phyloP scores from a whole-genome alignment of 345 rosid species.

The Hypericum perforatum region DNA sequence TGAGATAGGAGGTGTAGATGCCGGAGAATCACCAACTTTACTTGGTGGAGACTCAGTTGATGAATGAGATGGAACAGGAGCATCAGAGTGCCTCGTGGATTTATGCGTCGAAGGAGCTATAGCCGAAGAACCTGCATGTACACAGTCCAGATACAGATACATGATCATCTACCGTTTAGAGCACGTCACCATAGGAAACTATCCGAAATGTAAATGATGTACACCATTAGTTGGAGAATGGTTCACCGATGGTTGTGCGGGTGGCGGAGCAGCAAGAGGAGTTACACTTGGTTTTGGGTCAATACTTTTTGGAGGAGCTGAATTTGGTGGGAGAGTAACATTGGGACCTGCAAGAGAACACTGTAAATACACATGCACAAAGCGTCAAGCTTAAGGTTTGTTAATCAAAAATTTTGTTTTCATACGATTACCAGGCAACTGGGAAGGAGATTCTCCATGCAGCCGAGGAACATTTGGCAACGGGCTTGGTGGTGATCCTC shows the following conservation, averaged over 20 bases:
- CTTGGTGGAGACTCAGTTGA: constrained; percentile 20
- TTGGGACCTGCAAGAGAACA: constrained; percentile 31
- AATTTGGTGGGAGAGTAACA: constrained; percentile 26
- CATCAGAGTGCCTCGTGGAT: constrained; percentile 10
- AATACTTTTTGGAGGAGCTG: constrained; percentile 31
- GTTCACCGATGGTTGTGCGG: constrained; percentile 26
- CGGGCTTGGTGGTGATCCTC: constrained; percentile 9
- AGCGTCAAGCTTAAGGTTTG: neutral
- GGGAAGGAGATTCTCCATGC: constrained; percentile 37
- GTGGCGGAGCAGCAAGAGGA: constrained; percentile 53
- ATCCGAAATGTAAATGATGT: neutral
- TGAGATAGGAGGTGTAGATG: constrained; percentile 38
- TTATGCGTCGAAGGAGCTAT: constrained; percentile 28
- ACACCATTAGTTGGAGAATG: constrained; percentile 38
- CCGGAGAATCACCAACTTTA: constrained; percentile 17
- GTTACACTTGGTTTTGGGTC: constrained; percentile 25
- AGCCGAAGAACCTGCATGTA: constrained; percentile 22
- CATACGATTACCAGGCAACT: constrained; percentile 35
- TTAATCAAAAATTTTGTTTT: constrained; percentile 8
- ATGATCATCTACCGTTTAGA: no score
- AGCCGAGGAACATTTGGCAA: constrained; percentile 17
- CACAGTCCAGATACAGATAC: no score
- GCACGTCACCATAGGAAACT: no score
- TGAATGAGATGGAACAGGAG: constrained; percentile 26
- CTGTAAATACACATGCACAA: neutral